A percentile compares a stretch with the other conserved stretches of the same genome.
Evolutionary conservation across 1,284 basidiomycete genomes (phyloP).

Genomic region (Apiotrichum sp.): DNA sequence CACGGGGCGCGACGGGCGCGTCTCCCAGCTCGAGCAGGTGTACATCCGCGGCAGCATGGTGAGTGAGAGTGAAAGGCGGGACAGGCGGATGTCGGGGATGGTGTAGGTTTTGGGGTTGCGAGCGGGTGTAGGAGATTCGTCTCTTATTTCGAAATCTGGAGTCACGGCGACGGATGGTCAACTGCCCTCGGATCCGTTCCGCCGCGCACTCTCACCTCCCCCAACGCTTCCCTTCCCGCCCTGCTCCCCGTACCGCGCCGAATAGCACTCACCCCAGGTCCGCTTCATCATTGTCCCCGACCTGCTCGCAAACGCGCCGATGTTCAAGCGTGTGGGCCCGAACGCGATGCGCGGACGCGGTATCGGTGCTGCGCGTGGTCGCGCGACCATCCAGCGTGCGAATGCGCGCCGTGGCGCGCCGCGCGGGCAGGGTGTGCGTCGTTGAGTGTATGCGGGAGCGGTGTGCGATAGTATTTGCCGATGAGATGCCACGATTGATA

Average conservation of each 20-base stretch:
- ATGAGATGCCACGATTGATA: constrained; percentile 3
- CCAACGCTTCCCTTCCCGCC: too few species aligned
- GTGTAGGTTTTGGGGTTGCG: too few species aligned
- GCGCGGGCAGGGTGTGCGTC: constrained; percentile 45
- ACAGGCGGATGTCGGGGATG: too few species aligned
- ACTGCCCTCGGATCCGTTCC: too few species aligned
- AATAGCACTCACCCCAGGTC: constrained; percentile 44
- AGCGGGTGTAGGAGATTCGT: too few species aligned
- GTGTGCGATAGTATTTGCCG: neutral
- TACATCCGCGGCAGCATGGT: constrained; percentile 97
- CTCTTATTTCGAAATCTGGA: too few species aligned
- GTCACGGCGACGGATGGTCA: too few species aligned
- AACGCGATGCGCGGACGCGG: constrained; percentile 98
- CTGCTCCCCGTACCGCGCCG: too few species aligned
- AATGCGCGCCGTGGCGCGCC: constrained; percentile 45
- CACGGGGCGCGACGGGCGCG: constrained; percentile 93
- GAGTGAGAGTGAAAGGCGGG: constrained; percentile 13
- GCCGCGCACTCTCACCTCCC: too few species aligned
- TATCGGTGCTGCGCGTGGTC: constrained; percentile 71
- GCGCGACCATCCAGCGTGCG: constrained; percentile 48
- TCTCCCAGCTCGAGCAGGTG: constrained; percentile 98
- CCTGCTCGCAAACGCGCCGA: constrained; percentile 98
- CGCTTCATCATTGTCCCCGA: constrained; percentile 99
- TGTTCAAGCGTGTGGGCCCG: constrained; percentile 98
- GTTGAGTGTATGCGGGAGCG: constrained; percentile 20